phyloP scores from a whole-genome alignment of 768 basidiomycete genomes.

The Tulasnella sp. region DNA sequence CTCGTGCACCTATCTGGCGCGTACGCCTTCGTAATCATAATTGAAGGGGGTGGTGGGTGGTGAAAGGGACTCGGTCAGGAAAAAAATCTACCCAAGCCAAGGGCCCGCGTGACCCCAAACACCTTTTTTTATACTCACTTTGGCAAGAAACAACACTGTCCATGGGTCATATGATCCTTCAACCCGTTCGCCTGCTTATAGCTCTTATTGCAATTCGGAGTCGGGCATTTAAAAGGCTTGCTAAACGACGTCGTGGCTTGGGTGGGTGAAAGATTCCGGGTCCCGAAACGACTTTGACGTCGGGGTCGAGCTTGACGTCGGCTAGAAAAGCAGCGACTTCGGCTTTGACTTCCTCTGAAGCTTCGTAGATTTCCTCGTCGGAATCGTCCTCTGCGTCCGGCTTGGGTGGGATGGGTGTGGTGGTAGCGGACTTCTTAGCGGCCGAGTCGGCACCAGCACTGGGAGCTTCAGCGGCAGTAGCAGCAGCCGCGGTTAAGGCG shows the following conservation, averaged over 20 bases:
- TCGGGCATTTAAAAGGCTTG: slow-evolving; percentile 59
- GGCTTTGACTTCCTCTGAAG: slow-evolving; percentile 15
- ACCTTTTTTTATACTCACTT: too few relatives aligned
- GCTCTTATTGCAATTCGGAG: slow-evolving; percentile 89
- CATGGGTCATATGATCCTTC: slow-evolving; percentile 91
- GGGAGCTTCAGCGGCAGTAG: too few relatives aligned
- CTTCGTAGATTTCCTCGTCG: slow-evolving; percentile 26
- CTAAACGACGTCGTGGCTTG: background rate
- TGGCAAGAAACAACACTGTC: slow-evolving; percentile 87
- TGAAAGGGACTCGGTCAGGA: too few relatives aligned
- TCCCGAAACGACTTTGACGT: slow-evolving; percentile 4
- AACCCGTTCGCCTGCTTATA: slow-evolving; percentile 95
- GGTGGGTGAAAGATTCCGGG: slow-evolving; percentile 18
- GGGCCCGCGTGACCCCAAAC: background rate
- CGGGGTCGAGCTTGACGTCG: background rate
- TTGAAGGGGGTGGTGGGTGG: background rate
- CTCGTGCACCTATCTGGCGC: background rate
- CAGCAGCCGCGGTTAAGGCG: background rate
- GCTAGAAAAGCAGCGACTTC: slow-evolving; percentile 3
- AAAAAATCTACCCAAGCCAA: too few relatives aligned
- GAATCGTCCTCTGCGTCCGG: slow-evolving; percentile 22
- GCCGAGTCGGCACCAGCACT: slow-evolving; percentile 28
- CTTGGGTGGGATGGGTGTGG: slow-evolving; percentile 26
- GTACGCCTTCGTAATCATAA: background rate
- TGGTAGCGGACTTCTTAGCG: slow-evolving; percentile 16